Base-by-base conservation (phyloP, 371 early-diverging fungal genomes). In the Actinomortierella ambigua region DNA sequence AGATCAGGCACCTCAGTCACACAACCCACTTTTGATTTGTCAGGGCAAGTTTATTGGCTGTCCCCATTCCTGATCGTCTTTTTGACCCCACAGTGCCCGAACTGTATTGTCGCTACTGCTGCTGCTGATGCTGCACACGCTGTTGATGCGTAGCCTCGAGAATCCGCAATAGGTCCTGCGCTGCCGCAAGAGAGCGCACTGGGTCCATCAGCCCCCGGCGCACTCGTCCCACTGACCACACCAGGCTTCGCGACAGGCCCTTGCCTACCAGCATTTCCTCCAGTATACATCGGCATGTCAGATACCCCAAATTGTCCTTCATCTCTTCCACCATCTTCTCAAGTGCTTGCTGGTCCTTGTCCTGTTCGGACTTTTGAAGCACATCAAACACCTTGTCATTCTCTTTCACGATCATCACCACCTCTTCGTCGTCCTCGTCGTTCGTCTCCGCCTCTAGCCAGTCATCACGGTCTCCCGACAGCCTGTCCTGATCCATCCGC, bases 181-280 rank as follows among this genome's bases (percentile, higher is more conserved):
- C 66, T 11, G 52, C 49, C 1, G 22, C 23, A 3, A 29, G 44
- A 18, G 55, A 53, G 6, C 53, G 71, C 6, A 71, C 63, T 5
- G 53, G 17, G 8, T 55, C 63, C 63, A 59, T 66, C 59, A 71
- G 22, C 28, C 55, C 50, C 2, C 66, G 55, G 1, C 63, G 50
- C 18, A 62, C 60, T 49, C 65, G 24, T 1, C 71, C 71, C 23
- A 65, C 65, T 50, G 65, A 66, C 73, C 73, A 71, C 51, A 65
- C 49, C 43, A 71, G 39, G 2, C 62, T 59, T 7, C 60, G 59
- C 0, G 66, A 51, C n/a, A 49, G 62, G 1, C 67, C 73, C 13
- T 57, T 43, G 7, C 18, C 29, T 9, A 50, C 63, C 29, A 71
- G 63, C 73, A 71, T 66, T 46, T 63, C 73, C 29, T 71, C 73